Evolutionary conservation across 2,329 filamentous ascomycete species (phyloP).

Genomic region (Tolypocladium guangdongense): DNA sequence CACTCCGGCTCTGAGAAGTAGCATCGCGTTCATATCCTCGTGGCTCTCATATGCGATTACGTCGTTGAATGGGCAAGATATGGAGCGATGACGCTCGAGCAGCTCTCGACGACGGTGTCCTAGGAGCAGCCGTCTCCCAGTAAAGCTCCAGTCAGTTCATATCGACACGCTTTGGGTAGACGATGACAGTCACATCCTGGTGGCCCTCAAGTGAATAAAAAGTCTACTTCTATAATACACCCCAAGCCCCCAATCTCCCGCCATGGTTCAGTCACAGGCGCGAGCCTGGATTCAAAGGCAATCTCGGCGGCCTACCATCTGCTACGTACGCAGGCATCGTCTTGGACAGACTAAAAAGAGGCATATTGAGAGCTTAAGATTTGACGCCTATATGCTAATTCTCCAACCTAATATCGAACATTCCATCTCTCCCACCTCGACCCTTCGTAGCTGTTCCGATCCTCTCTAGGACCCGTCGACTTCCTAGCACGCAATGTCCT

Average conservation of each 20-base stretch:
- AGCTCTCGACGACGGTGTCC: background rate
- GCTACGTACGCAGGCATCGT: background rate
- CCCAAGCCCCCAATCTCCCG: background rate
- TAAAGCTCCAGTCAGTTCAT: background rate
- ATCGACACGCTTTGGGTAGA: background rate
- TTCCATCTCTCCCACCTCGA: background rate
- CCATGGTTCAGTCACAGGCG: background rate
- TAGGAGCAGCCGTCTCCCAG: background rate
- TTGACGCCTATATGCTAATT: background rate
- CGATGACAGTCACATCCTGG: background rate
- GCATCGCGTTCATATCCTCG: background rate
- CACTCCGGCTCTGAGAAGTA: background rate
- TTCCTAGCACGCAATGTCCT: background rate
- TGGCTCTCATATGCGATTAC: background rate
- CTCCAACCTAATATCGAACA: background rate
- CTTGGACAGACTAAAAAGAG: background rate
- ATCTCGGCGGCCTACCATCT: background rate
- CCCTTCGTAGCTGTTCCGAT: background rate
- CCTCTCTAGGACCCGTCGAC: background rate
- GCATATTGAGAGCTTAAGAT: background rate
- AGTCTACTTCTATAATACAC: background rate
- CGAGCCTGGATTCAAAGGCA: background rate
- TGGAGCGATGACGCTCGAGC: background rate
- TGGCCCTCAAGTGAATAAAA: no score
- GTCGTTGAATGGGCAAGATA: background rate